A percentile compares a stretch with the other conserved stretches of the same genome.
Evolutionary conservation across 768 basidiomycete species (phyloP).

Genomic region (Boletus patriciae): DNA sequence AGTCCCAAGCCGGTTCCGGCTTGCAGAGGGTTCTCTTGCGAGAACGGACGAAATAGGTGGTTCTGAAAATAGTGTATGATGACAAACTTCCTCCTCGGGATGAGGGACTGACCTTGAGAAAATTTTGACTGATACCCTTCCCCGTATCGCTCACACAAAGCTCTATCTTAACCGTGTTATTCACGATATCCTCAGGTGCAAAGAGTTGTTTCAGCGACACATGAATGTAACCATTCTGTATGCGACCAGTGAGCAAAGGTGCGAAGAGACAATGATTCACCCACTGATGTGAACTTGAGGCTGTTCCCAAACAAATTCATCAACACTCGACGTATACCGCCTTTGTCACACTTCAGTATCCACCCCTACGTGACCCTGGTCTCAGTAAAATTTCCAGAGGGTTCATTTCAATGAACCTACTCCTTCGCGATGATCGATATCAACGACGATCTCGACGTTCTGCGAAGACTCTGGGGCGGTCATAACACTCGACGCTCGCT

Average conservation of each 20-base stretch:
- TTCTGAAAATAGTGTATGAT: conserved; percentile 48
- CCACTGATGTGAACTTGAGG: conserved; percentile 84
- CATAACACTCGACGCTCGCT: conserved; percentile 43
- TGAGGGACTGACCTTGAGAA: conserved; percentile 64
- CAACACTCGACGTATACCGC: conserved; percentile 84
- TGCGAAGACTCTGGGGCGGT: conserved; percentile 35
- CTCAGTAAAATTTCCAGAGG: conserved; percentile 6
- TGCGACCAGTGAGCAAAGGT: conserved; percentile 4
- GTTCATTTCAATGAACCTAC: conserved; percentile 41
- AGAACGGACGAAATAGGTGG: conserved; percentile 95
- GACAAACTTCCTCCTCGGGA: not conserved
- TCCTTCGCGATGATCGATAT: conserved; percentile 70
- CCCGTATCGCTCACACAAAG: conserved; percentile 86
- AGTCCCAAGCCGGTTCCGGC: conserved; percentile 92
- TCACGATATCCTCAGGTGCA: conserved; percentile 48
- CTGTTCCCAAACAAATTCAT: conserved; percentile 97
- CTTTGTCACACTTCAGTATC: conserved; percentile 85
- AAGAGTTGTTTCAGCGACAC: conserved; percentile 77
- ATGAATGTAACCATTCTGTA: conserved; percentile 85
- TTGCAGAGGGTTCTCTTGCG: conserved; percentile 93
- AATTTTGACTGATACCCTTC: conserved; percentile 93
- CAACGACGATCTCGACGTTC: conserved; percentile 84
- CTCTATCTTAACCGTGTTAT: conserved; percentile 71
- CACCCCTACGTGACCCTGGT: conserved; percentile 60
- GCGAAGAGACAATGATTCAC: conserved; percentile 22